Percentiles rank a stretch among this genome's conserved stretches.
These are phyloP conservation scores for Trichoderma sp. DNA, from an alignment of 2,329 filamentous ascomycete genomes.

Conservation along the genomic window DNA sequence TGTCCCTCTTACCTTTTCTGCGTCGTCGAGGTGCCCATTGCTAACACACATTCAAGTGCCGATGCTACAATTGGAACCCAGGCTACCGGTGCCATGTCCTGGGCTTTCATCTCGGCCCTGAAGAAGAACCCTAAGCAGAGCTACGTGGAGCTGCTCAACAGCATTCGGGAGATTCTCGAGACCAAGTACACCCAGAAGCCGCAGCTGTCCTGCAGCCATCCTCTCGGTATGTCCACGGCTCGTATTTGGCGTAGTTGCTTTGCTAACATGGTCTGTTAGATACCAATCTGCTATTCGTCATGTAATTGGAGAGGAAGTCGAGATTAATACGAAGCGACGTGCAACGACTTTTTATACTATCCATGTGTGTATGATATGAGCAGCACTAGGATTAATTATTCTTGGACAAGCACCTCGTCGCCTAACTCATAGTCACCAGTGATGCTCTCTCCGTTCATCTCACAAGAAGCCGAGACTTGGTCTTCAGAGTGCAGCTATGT, in stretches of 20 bases:
- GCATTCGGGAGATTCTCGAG: constrained; percentile 84
- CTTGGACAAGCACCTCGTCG: no score
- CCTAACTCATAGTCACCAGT: no score
- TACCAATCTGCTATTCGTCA: constrained; percentile 67
- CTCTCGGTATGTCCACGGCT: constrained; percentile 69
- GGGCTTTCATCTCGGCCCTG: constrained; percentile 89
- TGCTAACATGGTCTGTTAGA: constrained; percentile 47
- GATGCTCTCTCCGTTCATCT: no score
- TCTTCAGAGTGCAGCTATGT: no score
- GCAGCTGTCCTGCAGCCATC: constrained; percentile 94
- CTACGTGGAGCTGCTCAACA: constrained; percentile 94
- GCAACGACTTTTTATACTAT: neutral
- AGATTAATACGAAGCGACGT: neutral
- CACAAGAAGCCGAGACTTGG: no score
- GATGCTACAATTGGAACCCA: constrained; percentile 86
- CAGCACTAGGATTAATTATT: no score
- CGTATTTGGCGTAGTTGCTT: neutral
- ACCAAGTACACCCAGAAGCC: constrained; percentile 92
- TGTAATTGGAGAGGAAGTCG: constrained; percentile 47
- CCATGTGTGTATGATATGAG: neutral
- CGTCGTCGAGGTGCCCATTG: neutral
- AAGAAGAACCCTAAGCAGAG: constrained; percentile 94
- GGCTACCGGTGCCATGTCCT: constrained; percentile 97
- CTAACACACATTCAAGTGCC: constrained; percentile 58
- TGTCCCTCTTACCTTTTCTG: neutral